These are phyloP conservation scores for Auxenochlorella protothecoides DNA, from an alignment of 139 green algal genomes.

Conservation along the genomic window DNA sequence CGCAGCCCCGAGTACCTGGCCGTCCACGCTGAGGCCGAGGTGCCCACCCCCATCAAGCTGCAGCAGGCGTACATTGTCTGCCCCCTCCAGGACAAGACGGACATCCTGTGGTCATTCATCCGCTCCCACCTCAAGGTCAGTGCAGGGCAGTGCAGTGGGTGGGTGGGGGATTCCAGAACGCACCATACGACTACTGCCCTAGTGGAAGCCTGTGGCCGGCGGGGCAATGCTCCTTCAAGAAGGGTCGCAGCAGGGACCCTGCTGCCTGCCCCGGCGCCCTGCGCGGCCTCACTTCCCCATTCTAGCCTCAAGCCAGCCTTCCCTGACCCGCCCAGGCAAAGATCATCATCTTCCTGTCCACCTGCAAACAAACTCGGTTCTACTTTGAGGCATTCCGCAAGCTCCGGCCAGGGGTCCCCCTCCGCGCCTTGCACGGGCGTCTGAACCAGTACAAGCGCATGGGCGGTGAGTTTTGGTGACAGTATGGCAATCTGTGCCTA, in stretches of 20 bases:
- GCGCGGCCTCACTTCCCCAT: no score
- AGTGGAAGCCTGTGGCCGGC: no score
- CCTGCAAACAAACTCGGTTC: slow-evolving; percentile 96
- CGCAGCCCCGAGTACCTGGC: slow-evolving; percentile 78
- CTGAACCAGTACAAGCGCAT: slow-evolving; percentile 95
- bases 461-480: slow-evolving; percentile 12
- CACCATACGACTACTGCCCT: no score
- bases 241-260: no score
- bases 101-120: slow-evolving; percentile 93
- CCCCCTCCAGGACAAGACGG: slow-evolving; percentile 72
- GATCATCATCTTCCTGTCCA: slow-evolving; percentile 89
- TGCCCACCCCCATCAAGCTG: slow-evolving; percentile 82
- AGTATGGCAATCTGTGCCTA: background rate
- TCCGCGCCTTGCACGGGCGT: slow-evolving; percentile 81
- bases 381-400: slow-evolving; percentile 82
- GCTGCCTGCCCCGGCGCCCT: no score
- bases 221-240: no score
- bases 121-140: slow-evolving; percentile 72
- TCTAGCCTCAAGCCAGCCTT: background rate
- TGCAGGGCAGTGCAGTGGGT: background rate
- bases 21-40: slow-evolving; percentile 75
- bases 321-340: slow-evolving; percentile 24
- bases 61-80: slow-evolving; percentile 75
- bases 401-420: slow-evolving; percentile 79
- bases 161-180: background rate